Conservation (phyloP, 768 basidiomycete species). For the Termitomyces titanicus region DNA sequence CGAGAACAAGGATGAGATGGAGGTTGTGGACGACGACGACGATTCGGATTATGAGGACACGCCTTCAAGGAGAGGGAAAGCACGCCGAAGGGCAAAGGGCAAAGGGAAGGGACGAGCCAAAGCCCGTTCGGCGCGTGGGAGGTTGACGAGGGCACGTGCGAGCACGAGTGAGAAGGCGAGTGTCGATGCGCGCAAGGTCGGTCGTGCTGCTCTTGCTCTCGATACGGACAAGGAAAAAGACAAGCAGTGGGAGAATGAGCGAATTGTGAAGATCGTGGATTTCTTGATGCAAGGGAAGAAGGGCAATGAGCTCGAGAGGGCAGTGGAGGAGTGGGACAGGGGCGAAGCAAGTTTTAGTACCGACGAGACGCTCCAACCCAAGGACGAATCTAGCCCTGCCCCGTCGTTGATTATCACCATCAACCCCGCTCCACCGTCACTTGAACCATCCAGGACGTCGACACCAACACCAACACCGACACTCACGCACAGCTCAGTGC, state of each 20-base stretch:
- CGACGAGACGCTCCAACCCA: too few relatives aligned
- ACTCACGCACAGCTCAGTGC: neutral
- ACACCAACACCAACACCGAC: too few relatives aligned
- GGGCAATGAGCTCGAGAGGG: conserved; percentile 56
- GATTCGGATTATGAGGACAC: neutral
- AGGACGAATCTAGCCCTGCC: neutral
- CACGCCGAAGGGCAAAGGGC: neutral
- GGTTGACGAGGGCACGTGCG: conserved; percentile 15
- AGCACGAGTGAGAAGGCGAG: too few relatives aligned
- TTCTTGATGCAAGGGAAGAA: conserved; percentile 67
- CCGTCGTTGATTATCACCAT: neutral
- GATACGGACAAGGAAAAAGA: neutral
- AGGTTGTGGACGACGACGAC: neutral
- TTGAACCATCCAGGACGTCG: neutral
- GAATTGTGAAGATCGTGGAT: conserved; percentile 65
- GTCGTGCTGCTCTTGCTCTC: too few relatives aligned
- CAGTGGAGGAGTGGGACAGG: conserved; percentile 58
- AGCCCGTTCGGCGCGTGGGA: neutral
- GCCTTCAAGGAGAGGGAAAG: neutral
- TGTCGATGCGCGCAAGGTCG: too few relatives aligned
- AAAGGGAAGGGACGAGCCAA: neutral
- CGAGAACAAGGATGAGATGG: neutral
- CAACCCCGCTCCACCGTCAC: neutral
- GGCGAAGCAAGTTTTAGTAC: too few relatives aligned
- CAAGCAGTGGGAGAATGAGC: conserved; percentile 39